These are phyloP conservation scores for Acmispon strigosus DNA, from an alignment of 306 rosid genomes.

Conservation along the genomic window DNA sequence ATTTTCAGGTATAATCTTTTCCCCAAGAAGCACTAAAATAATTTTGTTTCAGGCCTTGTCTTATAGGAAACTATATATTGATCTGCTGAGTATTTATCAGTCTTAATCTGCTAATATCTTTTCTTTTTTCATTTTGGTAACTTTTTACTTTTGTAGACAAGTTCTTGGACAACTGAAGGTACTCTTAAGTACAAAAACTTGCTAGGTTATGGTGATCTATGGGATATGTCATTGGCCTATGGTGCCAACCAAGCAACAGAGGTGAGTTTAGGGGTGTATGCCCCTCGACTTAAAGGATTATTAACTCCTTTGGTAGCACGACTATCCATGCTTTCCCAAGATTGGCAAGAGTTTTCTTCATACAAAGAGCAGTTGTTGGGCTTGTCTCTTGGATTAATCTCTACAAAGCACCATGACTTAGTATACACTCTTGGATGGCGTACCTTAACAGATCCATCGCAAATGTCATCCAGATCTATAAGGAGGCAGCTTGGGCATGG, in stretches of 20 bases:
- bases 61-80: background rate
- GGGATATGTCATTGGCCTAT: conserved; percentile 92
- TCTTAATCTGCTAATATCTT: background rate
- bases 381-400: conserved; percentile 69
- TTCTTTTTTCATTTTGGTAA: conserved; percentile 8
- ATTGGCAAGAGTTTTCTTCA: conserved; percentile 88
- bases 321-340: conserved; percentile 75
- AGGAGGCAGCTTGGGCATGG: conserved; percentile 99
- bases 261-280: conserved; percentile 71
- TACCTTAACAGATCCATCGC: conserved; percentile 78
- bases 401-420: conserved; percentile 74
- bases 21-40: background rate
- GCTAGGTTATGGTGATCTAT: conserved; percentile 88
- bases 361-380: conserved; percentile 84
- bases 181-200: conserved; percentile 72
- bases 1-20: conserved; percentile 12
- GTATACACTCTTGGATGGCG: conserved; percentile 92
- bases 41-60: conserved; percentile 11
- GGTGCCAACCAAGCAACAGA: conserved; percentile 85
- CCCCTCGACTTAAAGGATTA: conserved; percentile 62
- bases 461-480: conserved; percentile 79
- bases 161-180: conserved; percentile 85
- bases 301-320: conserved; percentile 65
- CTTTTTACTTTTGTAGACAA: conserved; percentile 57
- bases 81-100: background rate